Base-by-base conservation (phyloP, 2,329 filamentous ascomycete species). In the Coniochaeta hoffmannii region DNA sequence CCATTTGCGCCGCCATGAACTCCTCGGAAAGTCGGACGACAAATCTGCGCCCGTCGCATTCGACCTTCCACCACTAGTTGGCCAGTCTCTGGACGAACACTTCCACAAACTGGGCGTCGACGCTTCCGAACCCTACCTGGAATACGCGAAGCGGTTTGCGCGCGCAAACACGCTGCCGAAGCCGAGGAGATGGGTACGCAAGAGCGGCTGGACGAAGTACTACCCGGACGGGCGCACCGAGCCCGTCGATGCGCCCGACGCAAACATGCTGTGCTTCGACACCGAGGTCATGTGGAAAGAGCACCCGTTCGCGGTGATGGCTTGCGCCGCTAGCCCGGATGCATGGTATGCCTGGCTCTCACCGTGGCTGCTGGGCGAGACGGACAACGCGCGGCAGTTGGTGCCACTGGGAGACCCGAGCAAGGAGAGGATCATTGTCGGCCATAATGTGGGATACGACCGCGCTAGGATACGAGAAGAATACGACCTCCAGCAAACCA, bases 341-440 rank as follows among this genome's bases (percentile, higher is more conserved):
- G 86, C 91, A 30, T 99, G 95, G 95, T 99, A 99, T 73, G 90
- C 87, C 0, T 99, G 94, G 94, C 71, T 99, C 54, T 99, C 94
- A 12, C 94, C 94, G 0, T 99, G 93, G 93, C 74, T 99, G 34
- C 73, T 99, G 17, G 89, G 86, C 30, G 90, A 97, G 73, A 87
- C 89, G 1, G 76, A 88, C 34, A 84, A 84, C 31, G 81, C 90
- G 65, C 81, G 83, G 50, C 93, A 99, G 58, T 75, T 99, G 12
- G 87, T 99, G 51, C 91, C 95, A 0, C 73, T 99, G 7, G 95
- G 94, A 30, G 86, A 97, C 63, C 83, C 87, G 8, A 76, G 75
- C 2, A 79, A 82, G 59, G 80, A 88, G 24, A 84, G 91, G 49
- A 82, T 99, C 52, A 80, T 99, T 44, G 83, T 99, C 22, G 94